These are phyloP conservation scores for Parathielavia appendiculata DNA, from an alignment of 495 filamentous ascomycete genomes.

Conservation along the genomic window DNA sequence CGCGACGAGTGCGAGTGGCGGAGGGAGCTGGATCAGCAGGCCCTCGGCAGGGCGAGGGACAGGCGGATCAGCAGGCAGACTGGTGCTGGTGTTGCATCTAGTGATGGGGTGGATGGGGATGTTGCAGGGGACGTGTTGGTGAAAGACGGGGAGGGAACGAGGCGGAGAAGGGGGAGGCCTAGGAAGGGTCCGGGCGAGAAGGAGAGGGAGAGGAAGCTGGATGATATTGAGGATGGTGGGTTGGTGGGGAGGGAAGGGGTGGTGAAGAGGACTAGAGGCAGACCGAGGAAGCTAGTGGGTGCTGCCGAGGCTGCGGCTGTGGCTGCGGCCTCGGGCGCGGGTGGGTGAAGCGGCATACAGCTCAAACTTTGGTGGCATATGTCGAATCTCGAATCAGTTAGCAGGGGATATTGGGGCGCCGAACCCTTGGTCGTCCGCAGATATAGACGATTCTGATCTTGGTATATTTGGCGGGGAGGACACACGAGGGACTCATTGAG, in stretches of 20 bases:
- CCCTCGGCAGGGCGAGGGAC: constrained; percentile 11
- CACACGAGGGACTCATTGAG: too few relatives aligned
- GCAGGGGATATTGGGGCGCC: too few relatives aligned
- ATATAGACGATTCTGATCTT: too few relatives aligned
- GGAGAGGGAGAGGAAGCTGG: background rate
- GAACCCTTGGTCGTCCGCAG: too few relatives aligned
- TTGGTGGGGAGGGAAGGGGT: background rate
- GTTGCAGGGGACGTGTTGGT: too few relatives aligned
- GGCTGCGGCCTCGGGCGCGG: background rate
- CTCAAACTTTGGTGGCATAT: background rate
- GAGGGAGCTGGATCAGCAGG: constrained; percentile 32
- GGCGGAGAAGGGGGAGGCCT: background rate
- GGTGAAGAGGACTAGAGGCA: background rate
- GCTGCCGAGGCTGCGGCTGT: too few relatives aligned
- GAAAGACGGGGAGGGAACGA: background rate
- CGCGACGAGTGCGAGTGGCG: constrained; percentile 52
- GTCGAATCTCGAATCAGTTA: background rate
- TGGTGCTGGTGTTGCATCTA: background rate
- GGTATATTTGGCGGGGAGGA: too few relatives aligned
- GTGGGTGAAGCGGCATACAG: background rate
- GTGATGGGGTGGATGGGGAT: background rate
- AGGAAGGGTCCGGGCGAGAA: background rate
- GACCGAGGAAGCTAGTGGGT: background rate
- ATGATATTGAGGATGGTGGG: background rate
- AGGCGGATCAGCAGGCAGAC: background rate